These are phyloP conservation scores for Calonectria honghensis DNA, from an alignment of 2,329 filamentous ascomycete genomes.

Conservation along the genomic window DNA sequence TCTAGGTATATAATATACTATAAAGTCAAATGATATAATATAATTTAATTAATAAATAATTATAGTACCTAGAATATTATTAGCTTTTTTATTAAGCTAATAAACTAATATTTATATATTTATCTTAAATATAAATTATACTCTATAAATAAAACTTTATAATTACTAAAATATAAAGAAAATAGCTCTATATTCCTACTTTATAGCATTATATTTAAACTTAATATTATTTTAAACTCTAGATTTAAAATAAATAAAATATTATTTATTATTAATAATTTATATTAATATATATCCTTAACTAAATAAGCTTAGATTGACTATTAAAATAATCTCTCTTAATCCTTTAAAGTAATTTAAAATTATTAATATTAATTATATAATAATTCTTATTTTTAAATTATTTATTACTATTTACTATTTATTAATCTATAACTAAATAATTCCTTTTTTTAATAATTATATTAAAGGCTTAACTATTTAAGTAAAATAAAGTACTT, in stretches of 20 bases:
- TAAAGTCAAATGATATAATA: too few relatives aligned
- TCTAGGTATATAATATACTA: too few relatives aligned
- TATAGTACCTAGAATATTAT: too few relatives aligned
- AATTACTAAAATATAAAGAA: background rate
- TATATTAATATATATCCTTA: background rate
- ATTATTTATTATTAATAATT: background rate
- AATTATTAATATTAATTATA: background rate
- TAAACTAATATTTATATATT: too few relatives aligned
- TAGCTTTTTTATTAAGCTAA: too few relatives aligned
- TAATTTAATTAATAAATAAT: too few relatives aligned
- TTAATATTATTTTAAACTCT: background rate
- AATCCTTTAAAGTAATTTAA: background rate
- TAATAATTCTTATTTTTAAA: background rate
- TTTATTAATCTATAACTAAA: background rate
- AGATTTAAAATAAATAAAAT: background rate
- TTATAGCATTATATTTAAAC: background rate
- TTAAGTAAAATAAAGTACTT: background rate
- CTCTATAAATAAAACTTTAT: too few relatives aligned
- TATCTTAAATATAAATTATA: too few relatives aligned
- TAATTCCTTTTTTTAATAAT: background rate
- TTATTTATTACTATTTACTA: background rate
- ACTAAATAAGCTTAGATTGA: background rate
- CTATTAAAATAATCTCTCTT: background rate
- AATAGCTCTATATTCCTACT: background rate
- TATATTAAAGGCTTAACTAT: background rate